These are phyloP conservation scores for Monilinia laxa DNA, from an alignment of 2,329 filamentous ascomycete species.

Conservation along the genomic window DNA sequence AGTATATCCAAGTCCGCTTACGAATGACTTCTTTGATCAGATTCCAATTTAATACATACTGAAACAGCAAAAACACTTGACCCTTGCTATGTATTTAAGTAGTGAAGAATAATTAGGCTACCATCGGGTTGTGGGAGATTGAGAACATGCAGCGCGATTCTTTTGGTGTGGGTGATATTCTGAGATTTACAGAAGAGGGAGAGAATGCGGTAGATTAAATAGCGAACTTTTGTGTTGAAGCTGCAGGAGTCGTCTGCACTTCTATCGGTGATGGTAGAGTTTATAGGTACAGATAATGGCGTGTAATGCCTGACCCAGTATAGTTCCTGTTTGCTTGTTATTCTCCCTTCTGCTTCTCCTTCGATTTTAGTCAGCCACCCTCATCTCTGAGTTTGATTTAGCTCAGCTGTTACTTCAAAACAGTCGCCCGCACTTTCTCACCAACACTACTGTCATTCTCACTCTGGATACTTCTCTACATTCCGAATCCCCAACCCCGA, in stretches of 20 bases:
- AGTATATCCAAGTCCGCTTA: conserved; percentile 25
- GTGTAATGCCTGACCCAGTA: not conserved
- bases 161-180: too few species aligned
- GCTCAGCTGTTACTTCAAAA: not conserved
- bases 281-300: not conserved
- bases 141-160: too few species aligned
- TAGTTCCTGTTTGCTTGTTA: not conserved
- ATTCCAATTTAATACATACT: too few species aligned
- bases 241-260: not conserved
- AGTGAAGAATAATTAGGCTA: too few species aligned
- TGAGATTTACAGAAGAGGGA: not conserved
- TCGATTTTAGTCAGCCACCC: not conserved
- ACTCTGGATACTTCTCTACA: not conserved
- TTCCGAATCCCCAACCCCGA: not conserved
- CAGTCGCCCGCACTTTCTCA: not conserved
- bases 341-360: not conserved
- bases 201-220: not conserved
- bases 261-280: not conserved
- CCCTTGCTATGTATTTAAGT: too few species aligned
- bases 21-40: too few species aligned
- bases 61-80: too few species aligned
- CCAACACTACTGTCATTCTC: not conserved
- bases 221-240: not conserved
- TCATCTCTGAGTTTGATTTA: not conserved
- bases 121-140: too few species aligned